Conservation (phyloP, 129 eudicot species). For the Calendula officinalis region DNA sequence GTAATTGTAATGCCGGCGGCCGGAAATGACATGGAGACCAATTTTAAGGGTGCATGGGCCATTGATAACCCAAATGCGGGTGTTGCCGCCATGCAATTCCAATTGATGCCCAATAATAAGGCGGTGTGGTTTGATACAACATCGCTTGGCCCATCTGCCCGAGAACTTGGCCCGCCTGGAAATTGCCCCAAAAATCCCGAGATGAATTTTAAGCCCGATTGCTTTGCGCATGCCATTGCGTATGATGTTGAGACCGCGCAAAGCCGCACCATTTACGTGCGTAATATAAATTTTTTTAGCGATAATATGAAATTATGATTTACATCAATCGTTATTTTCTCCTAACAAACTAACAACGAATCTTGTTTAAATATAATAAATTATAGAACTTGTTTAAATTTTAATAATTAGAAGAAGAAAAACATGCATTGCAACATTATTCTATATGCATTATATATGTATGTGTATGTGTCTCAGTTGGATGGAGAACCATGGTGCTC, state of each 20-base stretch:
- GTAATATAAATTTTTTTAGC: conserved; percentile 1
- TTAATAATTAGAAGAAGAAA: not conserved
- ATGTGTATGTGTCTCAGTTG: conserved; percentile 37
- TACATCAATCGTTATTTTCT: too few relatives aligned
- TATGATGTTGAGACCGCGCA: conserved; percentile 53
- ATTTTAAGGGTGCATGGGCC: conserved; percentile 45
- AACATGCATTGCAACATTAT: too few relatives aligned
- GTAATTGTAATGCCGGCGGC: not conserved
- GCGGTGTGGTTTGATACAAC: conserved; percentile 73
- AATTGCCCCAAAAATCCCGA: conserved; percentile 40
- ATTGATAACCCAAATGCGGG: conserved; percentile 48
- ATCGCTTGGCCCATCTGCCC: conserved; percentile 58
- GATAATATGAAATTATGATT: too few relatives aligned
- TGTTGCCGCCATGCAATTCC: conserved; percentile 85
- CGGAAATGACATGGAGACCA: conserved; percentile 28
- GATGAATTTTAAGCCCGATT: conserved; percentile 40
- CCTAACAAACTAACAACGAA: too few relatives aligned
- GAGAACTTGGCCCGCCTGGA: conserved; percentile 33
- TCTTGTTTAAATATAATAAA: too few relatives aligned
- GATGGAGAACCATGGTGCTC: conserved; percentile 88
- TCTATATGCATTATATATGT: too few relatives aligned
- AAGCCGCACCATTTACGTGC: conserved; percentile 46
- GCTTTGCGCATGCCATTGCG: conserved; percentile 70
- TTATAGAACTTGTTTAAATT: not conserved
- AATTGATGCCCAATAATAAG: conserved; percentile 68